A percentile compares a stretch with the other conserved stretches of the same genome.
Conservation (phyloP, 257 asterid genomes). For the Rubia yunnanensis region DNA sequence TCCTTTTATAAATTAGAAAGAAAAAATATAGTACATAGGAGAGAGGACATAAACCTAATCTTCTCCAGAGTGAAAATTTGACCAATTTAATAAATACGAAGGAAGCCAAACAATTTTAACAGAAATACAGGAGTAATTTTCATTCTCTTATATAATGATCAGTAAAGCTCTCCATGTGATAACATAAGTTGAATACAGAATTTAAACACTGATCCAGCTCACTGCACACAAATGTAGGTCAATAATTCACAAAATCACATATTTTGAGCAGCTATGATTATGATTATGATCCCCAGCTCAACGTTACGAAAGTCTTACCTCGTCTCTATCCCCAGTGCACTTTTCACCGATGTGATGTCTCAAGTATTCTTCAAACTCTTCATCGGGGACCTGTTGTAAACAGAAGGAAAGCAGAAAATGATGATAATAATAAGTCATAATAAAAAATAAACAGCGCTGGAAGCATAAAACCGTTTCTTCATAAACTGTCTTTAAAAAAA, state of each 20-base stretch:
- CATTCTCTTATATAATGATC: background rate
- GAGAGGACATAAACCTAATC: too few species aligned
- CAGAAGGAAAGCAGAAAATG: background rate
- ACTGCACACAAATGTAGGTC: background rate
- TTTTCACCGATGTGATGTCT: conserved; percentile 74
- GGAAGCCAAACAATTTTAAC: too few species aligned
- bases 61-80: background rate
- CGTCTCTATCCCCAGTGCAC: conserved; percentile 80
- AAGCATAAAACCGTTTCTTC: background rate
- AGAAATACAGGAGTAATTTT: background rate
- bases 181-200: background rate
- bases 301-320: conserved; percentile 33
- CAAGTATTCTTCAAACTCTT: conserved; percentile 89
- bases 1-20: background rate
- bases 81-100: too few species aligned
- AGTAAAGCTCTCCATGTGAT: background rate
- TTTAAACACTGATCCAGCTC: background rate
- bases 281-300: background rate
- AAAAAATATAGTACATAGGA: too few species aligned
- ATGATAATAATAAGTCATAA: background rate
- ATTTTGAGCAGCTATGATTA: background rate
- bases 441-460: background rate
- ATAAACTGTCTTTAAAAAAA: background rate
- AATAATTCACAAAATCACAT: background rate
- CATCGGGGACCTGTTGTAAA: conserved; percentile 78